phyloP scores from a whole-genome alignment of 257 asterid genomes.

The Fraxinus pennsylvanica region DNA sequence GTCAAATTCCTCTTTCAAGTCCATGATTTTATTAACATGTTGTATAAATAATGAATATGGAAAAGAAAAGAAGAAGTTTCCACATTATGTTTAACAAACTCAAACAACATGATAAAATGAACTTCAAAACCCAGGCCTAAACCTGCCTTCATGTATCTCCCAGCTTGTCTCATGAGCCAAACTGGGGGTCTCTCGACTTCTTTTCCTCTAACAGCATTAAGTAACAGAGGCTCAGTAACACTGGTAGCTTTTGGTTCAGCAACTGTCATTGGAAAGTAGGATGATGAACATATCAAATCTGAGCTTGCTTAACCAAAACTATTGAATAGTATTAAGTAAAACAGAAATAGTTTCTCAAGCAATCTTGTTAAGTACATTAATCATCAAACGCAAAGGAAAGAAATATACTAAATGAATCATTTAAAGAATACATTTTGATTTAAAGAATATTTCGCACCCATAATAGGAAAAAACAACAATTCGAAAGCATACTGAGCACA shows the following conservation, averaged over 20 bases:
- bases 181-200: conserved; percentile 97
- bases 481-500: background rate
- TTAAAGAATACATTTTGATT: background rate
- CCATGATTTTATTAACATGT: background rate
- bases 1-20: background rate
- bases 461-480: background rate
- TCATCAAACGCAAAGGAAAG: background rate
- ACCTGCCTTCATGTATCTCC: conserved; percentile 99
- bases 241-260: conserved; percentile 76
- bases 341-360: background rate
- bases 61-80: background rate
- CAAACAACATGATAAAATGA: background rate
- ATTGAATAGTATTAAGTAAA: background rate
- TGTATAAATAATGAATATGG: background rate
- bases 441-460: background rate
- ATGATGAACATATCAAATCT: conserved; percentile 6
- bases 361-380: background rate
- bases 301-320: conserved; percentile 10
- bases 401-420: background rate
- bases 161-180: conserved; percentile 99
- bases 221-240: conserved; percentile 80
- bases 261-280: conserved; percentile 57
- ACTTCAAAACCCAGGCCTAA: conserved; percentile 28
- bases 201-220: conserved; percentile 85
- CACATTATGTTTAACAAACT: background rate